Percentiles rank a stretch among this genome's conserved stretches.
These are phyloP conservation scores for Coemansia sp. DNA, from an alignment of 192 early-diverging fungal genomes.

Conservation along the genomic window DNA sequence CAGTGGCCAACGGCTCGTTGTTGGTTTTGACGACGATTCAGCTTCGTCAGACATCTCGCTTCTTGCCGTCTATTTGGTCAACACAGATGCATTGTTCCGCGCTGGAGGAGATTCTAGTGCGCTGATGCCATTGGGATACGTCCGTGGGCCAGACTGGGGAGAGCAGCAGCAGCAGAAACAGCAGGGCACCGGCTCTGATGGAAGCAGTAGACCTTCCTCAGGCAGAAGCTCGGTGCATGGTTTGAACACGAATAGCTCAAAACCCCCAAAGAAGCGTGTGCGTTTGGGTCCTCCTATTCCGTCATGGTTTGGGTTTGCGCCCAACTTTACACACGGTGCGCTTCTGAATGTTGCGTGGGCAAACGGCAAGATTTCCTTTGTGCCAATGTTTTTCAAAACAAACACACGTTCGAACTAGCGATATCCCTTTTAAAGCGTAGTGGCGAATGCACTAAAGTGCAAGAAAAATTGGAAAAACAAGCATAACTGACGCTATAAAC, in stretches of 20 bases:
- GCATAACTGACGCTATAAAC: too few relatives aligned
- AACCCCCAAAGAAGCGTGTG: conserved; percentile 38
- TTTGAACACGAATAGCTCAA: background rate
- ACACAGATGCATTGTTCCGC: conserved; percentile 39
- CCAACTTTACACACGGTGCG: conserved; percentile 47
- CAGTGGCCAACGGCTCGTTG: conserved; percentile 46
- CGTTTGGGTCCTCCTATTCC: conserved; percentile 41
- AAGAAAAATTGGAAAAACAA: too few relatives aligned
- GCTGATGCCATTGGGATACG: conserved; percentile 51
- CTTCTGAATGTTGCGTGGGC: conserved; percentile 55
- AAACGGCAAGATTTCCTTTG: conserved; percentile 54
- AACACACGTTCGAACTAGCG: background rate
- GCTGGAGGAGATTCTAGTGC: conserved; percentile 40
- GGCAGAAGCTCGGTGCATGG: background rate
- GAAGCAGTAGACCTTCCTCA: too few relatives aligned
- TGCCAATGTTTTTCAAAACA: conserved; percentile 41
- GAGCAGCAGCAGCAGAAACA: conserved; percentile 15
- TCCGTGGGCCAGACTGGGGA: conserved; percentile 54
- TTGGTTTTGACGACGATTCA: conserved; percentile 45
- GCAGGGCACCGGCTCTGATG: background rate
- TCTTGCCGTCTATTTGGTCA: conserved; percentile 49
- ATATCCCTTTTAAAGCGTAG: too few relatives aligned
- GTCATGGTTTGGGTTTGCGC: conserved; percentile 48
- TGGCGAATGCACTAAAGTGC: too few relatives aligned
- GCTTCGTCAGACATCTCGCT: conserved; percentile 46